Evolutionary conservation across 768 basidiomycete species (phyloP).

Genomic region (Boletus vinaceobasis): DNA sequence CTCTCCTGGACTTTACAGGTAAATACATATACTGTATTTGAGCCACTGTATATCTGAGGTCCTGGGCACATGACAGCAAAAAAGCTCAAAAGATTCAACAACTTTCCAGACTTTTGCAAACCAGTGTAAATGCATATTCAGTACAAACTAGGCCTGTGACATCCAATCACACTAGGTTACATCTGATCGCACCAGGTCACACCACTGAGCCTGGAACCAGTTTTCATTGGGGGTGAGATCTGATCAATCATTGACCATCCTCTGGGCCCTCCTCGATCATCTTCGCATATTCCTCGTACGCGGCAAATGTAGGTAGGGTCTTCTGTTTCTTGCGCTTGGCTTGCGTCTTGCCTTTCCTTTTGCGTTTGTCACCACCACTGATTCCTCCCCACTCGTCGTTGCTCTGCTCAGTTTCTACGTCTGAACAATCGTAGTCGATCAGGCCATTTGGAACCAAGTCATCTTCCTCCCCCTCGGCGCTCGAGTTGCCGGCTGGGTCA

Average conservation of each 20-base stretch:
- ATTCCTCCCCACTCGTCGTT: slow-evolving; percentile 35
- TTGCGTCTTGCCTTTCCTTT: slow-evolving; percentile 38
- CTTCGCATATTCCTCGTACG: slow-evolving; percentile 81
- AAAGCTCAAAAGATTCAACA: too few relatives aligned
- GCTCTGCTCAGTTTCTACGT: slow-evolving; percentile 27
- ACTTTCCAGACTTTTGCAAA: too few relatives aligned
- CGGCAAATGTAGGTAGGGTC: slow-evolving; percentile 76
- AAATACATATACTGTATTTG: too few relatives aligned
- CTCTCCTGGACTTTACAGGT: too few relatives aligned
- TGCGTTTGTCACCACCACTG: slow-evolving; percentile 53
- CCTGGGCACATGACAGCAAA: too few relatives aligned
- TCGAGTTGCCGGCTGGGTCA: slow-evolving; percentile 32
- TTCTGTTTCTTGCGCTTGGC: slow-evolving; percentile 63
- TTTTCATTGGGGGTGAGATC: too few relatives aligned
- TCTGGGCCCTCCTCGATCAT: slow-evolving; percentile 67
- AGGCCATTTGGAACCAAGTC: slow-evolving; percentile 51
- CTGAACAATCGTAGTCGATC: slow-evolving; percentile 58
- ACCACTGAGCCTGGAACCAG: too few relatives aligned
- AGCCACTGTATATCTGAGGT: too few relatives aligned
- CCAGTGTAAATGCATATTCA: too few relatives aligned
- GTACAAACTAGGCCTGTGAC: too few relatives aligned
- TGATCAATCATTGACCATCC: slow-evolving; percentile 15
- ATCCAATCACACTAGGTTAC: too few relatives aligned
- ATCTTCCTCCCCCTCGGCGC: slow-evolving; percentile 36
- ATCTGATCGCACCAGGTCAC: too few relatives aligned